These are phyloP conservation scores for Thuja plicata DNA, from an alignment of 83 land plant genomes.

Conservation along the genomic window DNA sequence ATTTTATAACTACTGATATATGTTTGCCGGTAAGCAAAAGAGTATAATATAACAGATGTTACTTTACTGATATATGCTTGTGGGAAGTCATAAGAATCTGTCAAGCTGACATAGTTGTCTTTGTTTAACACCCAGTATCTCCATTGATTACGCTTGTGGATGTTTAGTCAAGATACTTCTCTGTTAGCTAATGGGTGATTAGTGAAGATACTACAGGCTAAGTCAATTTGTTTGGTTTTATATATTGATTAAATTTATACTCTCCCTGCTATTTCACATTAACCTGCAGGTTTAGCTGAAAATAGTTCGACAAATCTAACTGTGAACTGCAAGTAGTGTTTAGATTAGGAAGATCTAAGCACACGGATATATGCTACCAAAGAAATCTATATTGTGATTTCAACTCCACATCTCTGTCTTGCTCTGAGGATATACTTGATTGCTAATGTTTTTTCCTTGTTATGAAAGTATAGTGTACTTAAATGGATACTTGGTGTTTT, in stretches of 20 bases:
- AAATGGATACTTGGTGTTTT: not conserved
- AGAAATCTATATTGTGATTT: not conserved
- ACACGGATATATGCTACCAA: not conserved
- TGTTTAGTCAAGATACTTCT: not conserved
- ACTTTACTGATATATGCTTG: not conserved
- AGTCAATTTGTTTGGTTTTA: not conserved
- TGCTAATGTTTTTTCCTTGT: not conserved
- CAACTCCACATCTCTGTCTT: not conserved
- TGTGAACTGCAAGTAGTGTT: not conserved
- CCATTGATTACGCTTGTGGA: not conserved
- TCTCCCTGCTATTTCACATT: not conserved
- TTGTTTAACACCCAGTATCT: too few relatives aligned
- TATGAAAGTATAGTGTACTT: not conserved
- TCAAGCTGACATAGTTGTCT: not conserved
- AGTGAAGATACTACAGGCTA: not conserved
- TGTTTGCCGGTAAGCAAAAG: not conserved
- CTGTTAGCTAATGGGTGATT: not conserved
- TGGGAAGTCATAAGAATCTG: not conserved
- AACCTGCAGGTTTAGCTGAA: not conserved
- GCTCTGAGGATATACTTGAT: not conserved
- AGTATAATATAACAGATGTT: not conserved
- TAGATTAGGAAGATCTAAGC: not conserved
- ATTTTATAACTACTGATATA: not conserved
- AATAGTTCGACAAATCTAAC: not conserved
- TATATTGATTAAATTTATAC: not conserved